phyloP scores from a whole-genome alignment of 257 asterid genomes.

The Petrea volubilis region DNA sequence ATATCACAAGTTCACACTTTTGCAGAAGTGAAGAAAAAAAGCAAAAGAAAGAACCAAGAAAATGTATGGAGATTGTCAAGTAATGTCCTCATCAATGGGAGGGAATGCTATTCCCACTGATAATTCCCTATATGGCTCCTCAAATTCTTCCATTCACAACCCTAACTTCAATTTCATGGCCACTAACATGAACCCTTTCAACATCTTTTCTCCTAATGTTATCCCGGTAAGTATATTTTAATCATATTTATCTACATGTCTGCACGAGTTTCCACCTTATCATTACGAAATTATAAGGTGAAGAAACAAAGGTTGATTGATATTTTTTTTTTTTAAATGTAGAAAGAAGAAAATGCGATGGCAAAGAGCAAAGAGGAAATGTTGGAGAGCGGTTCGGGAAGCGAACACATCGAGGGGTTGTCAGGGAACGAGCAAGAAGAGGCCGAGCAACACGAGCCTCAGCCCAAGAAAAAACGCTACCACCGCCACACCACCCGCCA shows the following conservation, averaged over 20 bases:
- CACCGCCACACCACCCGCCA: conserved; percentile 91
- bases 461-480: conserved; percentile 74
- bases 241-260: too few species aligned
- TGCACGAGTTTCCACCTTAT: not conserved
- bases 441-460: conserved; percentile 41
- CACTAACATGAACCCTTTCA: conserved; percentile 74
- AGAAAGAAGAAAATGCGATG: conserved; percentile 79
- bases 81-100: conserved; percentile 65
- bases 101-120: conserved; percentile 39
- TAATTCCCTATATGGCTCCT: conserved; percentile 33
- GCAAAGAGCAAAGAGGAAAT: conserved; percentile 63
- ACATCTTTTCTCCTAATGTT: conserved; percentile 64
- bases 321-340: not conserved
- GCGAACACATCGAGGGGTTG: conserved; percentile 70
- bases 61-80: conserved; percentile 95
- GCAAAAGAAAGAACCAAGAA: not conserved
- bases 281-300: too few species aligned
- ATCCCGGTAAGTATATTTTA: conserved; percentile 53
- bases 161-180: conserved; percentile 82
- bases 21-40: not conserved
- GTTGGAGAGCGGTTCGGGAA: conserved; percentile 84
- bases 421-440: conserved; percentile 82
- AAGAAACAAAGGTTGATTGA: too few species aligned
- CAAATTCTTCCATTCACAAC: conserved; percentile 58
- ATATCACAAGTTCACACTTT: too few species aligned